Percentiles rank a stretch among this genome's conserved stretches.
These are phyloP conservation scores for Cryptosporidium ubiquitum DNA, from an alignment of 169 alveolate genomes.

Conservation along the genomic window DNA sequence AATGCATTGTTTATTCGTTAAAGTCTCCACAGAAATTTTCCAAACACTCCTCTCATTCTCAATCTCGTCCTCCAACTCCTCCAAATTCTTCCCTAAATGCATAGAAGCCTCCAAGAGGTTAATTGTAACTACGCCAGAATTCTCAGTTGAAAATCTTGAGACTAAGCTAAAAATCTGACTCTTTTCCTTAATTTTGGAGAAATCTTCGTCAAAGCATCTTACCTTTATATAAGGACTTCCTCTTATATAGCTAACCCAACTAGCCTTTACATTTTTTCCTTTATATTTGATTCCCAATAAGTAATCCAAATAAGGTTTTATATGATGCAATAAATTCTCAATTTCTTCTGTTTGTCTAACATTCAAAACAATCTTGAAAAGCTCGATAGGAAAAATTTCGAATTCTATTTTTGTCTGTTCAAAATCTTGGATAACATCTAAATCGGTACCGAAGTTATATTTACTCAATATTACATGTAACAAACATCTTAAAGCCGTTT, in stretches of 20 bases:
- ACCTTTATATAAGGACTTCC: slow-evolving; percentile 56
- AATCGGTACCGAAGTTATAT: not conserved
- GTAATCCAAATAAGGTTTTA: slow-evolving; percentile 44
- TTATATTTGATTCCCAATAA: not conserved
- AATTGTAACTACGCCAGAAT: slow-evolving; percentile 49
- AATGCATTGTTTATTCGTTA: slow-evolving; percentile 47
- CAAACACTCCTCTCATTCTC: not conserved
- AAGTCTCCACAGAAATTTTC: slow-evolving; percentile 31
- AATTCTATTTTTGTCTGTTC: not conserved
- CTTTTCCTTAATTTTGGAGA: slow-evolving; percentile 13
- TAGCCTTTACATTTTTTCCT: not conserved
- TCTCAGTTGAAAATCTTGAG: slow-evolving; percentile 18
- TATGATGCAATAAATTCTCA: slow-evolving; percentile 11
- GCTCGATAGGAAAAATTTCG: slow-evolving; percentile 15
- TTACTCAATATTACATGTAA: slow-evolving; percentile 15
- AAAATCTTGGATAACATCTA: not conserved
- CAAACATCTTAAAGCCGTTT: slow-evolving; percentile 41
- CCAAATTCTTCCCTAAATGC: not conserved
- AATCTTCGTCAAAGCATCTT: slow-evolving; percentile 42
- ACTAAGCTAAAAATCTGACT: not conserved
- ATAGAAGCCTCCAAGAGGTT: slow-evolving; percentile 40
- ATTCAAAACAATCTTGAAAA: slow-evolving; percentile 32
- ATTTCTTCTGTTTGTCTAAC: slow-evolving; percentile 28
- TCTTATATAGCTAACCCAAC: slow-evolving; percentile 32
- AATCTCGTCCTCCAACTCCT: slow-evolving; percentile 37